Evolutionary conservation across 2,329 filamentous ascomycete species (phyloP), one percentile per base, ranked within the genome.

Genomic region (Lachnellula hyalina): DNA sequence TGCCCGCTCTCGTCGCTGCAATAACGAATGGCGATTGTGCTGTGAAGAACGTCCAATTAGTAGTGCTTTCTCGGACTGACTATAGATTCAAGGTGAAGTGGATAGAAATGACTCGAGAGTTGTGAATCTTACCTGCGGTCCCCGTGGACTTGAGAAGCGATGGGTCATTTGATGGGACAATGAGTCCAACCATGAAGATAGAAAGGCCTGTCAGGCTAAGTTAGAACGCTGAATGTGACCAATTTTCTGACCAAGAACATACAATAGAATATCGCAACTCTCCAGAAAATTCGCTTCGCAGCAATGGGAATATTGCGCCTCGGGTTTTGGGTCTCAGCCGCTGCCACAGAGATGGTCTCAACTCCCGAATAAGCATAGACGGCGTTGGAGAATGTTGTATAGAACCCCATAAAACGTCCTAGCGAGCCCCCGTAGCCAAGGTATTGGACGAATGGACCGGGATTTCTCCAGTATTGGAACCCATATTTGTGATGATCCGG

Each of bases 401-500:
- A 68, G 55, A 67, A 66, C 38, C 70, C 68, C 12, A 89, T 75
- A 65, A 90, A 89, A 14, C 77, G 75, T 19, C 85, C 86, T 0
- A 74, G 75, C 79, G 40, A 65, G 78, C 74, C 35, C 17, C 4
- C 85, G 75, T 32, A 87, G 70, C 82, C 84, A 84, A 88, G 79
- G 65, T 85, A 82, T 61, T 86, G 79, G 38, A 84, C 82, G 60
- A 87, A 86, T 0, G 85, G 82, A 0, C 85, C 86, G 0, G 87
- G 86, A 32, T 83, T 71, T 45, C 74, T 79, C 87, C 87, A 91
- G 70, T 87, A 89, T 40, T 75, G 72, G 68, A 89, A 89, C 1
- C 87, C 86, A 53, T 83, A 76, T 8, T 77, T 73, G 17, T 80
- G 75, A 0, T 77, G 77, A 15, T 81, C 80, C 0, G 83, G 79